Percentiles rank a stretch among this genome's conserved stretches.
These are phyloP conservation scores for Tylopilus intermedius DNA, from an alignment of 768 basidiomycete genomes.

Conservation along the genomic window DNA sequence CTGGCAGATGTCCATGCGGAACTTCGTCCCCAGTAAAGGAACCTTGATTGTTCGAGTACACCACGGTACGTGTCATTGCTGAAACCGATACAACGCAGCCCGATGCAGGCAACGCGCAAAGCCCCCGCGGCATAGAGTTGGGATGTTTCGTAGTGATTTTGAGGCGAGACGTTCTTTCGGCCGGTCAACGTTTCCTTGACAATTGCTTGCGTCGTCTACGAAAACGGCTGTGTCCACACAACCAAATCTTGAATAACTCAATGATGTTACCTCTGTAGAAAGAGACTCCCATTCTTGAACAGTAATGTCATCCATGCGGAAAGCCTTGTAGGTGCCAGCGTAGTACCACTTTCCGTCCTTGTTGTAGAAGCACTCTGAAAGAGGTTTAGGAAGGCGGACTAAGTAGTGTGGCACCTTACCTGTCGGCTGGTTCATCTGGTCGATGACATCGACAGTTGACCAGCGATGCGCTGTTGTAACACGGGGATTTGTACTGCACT, in stretches of 20 bases:
- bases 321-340: conserved; percentile 69
- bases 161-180: conserved; percentile 73
- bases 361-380: conserved; percentile 72
- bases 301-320: conserved; percentile 61
- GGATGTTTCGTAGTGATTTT: conserved; percentile 67
- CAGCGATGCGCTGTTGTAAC: conserved; percentile 74
- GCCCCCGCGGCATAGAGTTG: conserved; percentile 73
- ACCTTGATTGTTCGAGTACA: conserved; percentile 57
- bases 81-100: conserved; percentile 73
- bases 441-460: conserved; percentile 58
- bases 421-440: conserved; percentile 55
- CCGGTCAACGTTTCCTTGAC: conserved; percentile 67
- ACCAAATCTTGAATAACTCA: not conserved
- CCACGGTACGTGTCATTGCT: conserved; percentile 60
- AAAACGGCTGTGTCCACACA: conserved; percentile 10
- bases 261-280: conserved; percentile 49
- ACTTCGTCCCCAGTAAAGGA: conserved; percentile 21
- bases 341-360: conserved; percentile 82
- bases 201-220: conserved; percentile 58
- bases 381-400: not conserved
- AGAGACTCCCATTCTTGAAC: conserved; percentile 66
- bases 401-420: conserved; percentile 35
- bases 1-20: conserved; percentile 13
- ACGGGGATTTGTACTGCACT: conserved; percentile 75
- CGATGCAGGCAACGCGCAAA: conserved; percentile 68